Evolutionary conservation across 352 stramenopile species (phyloP), one percentile per base, ranked within the genome.

Genomic region (Pythium sp.): DNA sequence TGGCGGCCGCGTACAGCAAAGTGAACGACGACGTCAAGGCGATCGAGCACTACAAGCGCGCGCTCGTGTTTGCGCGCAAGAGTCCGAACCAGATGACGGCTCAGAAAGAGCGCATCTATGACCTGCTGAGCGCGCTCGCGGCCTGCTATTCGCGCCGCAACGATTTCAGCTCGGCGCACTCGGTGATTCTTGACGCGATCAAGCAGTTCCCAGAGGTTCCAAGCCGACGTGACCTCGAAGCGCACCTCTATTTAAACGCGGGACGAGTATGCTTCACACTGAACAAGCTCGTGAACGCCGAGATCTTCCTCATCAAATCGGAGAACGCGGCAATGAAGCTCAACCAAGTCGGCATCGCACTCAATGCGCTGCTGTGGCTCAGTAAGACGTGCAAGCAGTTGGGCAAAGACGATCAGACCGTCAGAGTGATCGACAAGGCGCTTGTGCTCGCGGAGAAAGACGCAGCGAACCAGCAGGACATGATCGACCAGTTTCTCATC

Each of bases 21-120:
- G 68, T 77, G 38, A 79, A 85, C 24, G 75, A 87, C 68, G 77
- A 90, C 55, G 68, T 75, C 26, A 80, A 83, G 38, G 84, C 84
- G 6, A 83, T 90, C 49, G 76, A 86, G 53, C 82, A 90, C 66
- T 92, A 87, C 56, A 80, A 78, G 32, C 72, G 69, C n/a, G 81
- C 84, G 2, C 80, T 91, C 41, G 30, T 81, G 41, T 69, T 83
- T 26, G 72, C 71, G 55, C 69, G 70, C 36, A 83, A 70, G 59
- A 67, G 30, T 49, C 68, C 38, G 67, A 84, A 75, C 34, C 67
- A 69, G 12, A 64, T 70, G 6, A 53, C 72, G 18, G 66, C 73
- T 20, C 76, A 80, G 26, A 77, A 81, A 34, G 82, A 92, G 53
- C 78, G 84, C 11, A 67, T 84, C 6, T 92, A 79, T 43, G 82